A percentile compares a stretch with the other conserved stretches of the same genome.
Evolutionary conservation across 1,284 basidiomycete species (phyloP).

Genomic region (Boletus sp.): DNA sequence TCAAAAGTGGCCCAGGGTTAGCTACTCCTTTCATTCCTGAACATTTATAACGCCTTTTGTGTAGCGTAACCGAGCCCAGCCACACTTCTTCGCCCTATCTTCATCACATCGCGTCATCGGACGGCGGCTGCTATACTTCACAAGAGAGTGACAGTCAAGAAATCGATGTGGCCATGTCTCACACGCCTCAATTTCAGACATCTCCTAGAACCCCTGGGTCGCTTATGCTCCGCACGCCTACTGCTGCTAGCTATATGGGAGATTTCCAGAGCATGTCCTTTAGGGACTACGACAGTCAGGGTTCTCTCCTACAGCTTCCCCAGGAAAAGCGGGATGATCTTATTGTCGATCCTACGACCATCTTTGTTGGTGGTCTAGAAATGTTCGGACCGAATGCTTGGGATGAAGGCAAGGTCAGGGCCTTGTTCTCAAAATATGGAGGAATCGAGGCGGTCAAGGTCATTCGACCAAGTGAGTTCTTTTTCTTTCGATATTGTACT

Average conservation of each 20-base stretch:
- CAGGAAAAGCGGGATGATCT: constrained; percentile 32
- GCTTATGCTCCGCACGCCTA: constrained; percentile 50
- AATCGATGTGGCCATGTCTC: constrained; percentile 44
- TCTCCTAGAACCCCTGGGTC: constrained; percentile 55
- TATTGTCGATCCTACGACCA: constrained; percentile 62
- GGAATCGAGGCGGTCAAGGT: constrained; percentile 64
- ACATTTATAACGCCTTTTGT: constrained; percentile 12
- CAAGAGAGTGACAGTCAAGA: constrained; percentile 36
- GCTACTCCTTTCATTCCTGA: not conserved
- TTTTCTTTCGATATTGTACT: not conserved
- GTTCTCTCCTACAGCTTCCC: constrained; percentile 21
- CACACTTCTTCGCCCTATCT: constrained; percentile 21
- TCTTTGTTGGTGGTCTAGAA: constrained; percentile 78
- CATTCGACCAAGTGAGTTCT: constrained; percentile 59
- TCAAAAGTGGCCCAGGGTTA: constrained; percentile 22
- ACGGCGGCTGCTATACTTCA: constrained; percentile 15
- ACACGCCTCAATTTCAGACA: constrained; percentile 49
- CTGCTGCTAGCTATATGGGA: constrained; percentile 39
- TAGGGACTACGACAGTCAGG: constrained; percentile 28
- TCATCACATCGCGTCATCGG: constrained; percentile 15
- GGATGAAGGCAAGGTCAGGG: constrained; percentile 63
- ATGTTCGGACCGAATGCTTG: constrained; percentile 63
- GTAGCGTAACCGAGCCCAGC: constrained; percentile 19
- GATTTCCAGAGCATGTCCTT: constrained; percentile 39
- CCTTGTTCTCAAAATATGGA: constrained; percentile 66